These are phyloP conservation scores for Sideroxylon spinosum DNA, from an alignment of 179 eudicot species.

Conservation along the genomic window DNA sequence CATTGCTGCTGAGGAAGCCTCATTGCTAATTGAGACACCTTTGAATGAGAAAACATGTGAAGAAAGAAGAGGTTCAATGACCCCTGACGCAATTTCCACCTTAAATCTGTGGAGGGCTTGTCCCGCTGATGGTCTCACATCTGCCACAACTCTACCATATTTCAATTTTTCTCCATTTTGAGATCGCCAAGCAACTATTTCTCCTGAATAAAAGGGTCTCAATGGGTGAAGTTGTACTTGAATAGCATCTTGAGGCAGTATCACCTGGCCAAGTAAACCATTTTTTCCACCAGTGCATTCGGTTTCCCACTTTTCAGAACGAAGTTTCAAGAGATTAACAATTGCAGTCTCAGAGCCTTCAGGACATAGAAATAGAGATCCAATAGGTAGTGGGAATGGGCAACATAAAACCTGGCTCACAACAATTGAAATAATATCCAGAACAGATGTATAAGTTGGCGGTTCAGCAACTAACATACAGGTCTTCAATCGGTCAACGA, in stretches of 20 bases:
- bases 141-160: constrained; percentile 85
- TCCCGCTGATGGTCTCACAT: constrained; percentile 85
- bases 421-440: constrained; percentile 65
- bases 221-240: constrained; percentile 88
- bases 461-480: constrained; percentile 73
- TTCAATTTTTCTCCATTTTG: constrained; percentile 86
- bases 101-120: constrained; percentile 85
- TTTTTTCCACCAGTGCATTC: constrained; percentile 36
- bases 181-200: constrained; percentile 92
- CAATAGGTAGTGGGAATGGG: constrained; percentile 65
- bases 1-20: constrained; percentile 41
- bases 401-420: constrained; percentile 76
- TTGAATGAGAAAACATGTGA: constrained; percentile 86
- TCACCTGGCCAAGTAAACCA: constrained; percentile 59
- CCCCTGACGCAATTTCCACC: constrained; percentile 65
- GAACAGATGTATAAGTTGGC: constrained; percentile 66
- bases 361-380: constrained; percentile 71
- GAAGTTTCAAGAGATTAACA: constrained; percentile 58
- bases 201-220: constrained; percentile 90
- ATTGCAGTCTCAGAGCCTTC: constrained; percentile 63
- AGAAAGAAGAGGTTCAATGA: constrained; percentile 62
- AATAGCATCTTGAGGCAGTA: constrained; percentile 79
- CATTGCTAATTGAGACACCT: constrained; percentile 52
- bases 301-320: constrained; percentile 41
- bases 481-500: constrained; percentile 47